Evolutionary conservation across 2,329 filamentous ascomycete genomes (phyloP), one percentile per base, ranked within the genome.

Genomic region (Exophiala sideris): DNA sequence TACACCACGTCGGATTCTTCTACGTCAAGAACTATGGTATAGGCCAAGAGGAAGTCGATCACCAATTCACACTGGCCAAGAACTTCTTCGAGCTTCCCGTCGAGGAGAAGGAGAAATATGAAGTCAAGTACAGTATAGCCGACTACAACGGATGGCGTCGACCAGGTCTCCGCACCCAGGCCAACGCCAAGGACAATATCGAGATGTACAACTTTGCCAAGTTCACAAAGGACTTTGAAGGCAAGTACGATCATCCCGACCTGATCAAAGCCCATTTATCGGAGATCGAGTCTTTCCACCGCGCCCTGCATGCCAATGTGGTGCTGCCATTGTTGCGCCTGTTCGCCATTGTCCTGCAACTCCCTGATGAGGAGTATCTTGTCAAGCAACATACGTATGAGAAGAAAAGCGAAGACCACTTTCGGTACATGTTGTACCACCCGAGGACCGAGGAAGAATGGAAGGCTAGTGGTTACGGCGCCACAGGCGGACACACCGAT

Each of bases 191-290:
- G 55, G 80, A 84, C 62, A 83, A 82, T 52, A 69, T 80, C 36
- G 77, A 84, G 63, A 75, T 83, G 8, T 84, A 79, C 70, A 83
- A 84, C 61, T 76, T 83, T 7, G 76, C 79, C 56, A 84, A 84
- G 61, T 83, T 81, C 63, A 74, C 71, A 5, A 65, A 68, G 3
- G 67, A 73, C 45, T 72, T 75, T 57, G 66, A 72, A 40, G 72
- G 75, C 4, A 57, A 65, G 38, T 47, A 9, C 39, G 10, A 52
- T 11, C 76, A 80, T 1, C 79, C 79, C 0, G 67, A 73, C 0
- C 62, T 82, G 0, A 65, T 85, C 5, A 65, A 74, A 36, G 71
- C 76, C 0, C 71, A 82, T 52, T 52, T 73, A 18, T 64, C 72
- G 0, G 78, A 82, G 58, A 84, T 85, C 51, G 81, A 84, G 59